A percentile compares a stretch with the other conserved stretches of the same genome.
Conservation (phyloP, 805 yeast genomes). For the Myxozyma neotropica region DNA sequence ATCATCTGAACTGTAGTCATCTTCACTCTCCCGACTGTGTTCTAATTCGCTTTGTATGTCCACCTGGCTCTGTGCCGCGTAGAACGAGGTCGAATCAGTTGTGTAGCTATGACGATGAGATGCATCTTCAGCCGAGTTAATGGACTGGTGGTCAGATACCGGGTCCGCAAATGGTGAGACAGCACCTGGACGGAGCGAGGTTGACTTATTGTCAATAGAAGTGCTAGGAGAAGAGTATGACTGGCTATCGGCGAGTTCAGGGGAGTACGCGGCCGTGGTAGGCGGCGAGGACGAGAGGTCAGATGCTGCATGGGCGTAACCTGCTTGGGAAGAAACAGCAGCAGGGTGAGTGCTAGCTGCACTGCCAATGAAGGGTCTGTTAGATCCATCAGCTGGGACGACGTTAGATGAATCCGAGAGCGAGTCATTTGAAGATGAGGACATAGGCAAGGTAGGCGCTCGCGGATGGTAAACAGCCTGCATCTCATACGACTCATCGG, state of each 20-base stretch:
- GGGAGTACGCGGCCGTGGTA: not conserved
- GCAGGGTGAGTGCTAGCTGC: too few relatives aligned
- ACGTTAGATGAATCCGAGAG: conserved; percentile 8
- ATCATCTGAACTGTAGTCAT: not conserved
- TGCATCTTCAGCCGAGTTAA: not conserved
- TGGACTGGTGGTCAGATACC: not conserved
- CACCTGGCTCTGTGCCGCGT: conserved; percentile 1
- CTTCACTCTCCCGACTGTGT: not conserved
- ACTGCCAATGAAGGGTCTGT: too few relatives aligned
- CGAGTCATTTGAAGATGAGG: conserved; percentile 1
- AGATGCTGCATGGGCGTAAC: not conserved
- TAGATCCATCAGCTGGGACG: too few relatives aligned
- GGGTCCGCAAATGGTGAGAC: not conserved
- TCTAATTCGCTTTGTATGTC: not conserved
- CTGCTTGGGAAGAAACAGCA: not conserved
- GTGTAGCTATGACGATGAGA: not conserved
- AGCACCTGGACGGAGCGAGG: not conserved
- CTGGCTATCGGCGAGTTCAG: not conserved
- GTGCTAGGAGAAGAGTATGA: not conserved
- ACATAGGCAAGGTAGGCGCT: not conserved
- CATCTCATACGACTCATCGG: conserved; percentile 24
- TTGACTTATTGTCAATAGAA: not conserved
- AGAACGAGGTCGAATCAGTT: not conserved
- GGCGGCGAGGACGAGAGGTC: conserved; percentile 22
- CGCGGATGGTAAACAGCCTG: conserved; percentile 11